Evolutionary conservation across 1,139 yeast genomes (phyloP), one percentile per base, ranked within the genome.

Genomic region (Kodamaea derodonti): DNA sequence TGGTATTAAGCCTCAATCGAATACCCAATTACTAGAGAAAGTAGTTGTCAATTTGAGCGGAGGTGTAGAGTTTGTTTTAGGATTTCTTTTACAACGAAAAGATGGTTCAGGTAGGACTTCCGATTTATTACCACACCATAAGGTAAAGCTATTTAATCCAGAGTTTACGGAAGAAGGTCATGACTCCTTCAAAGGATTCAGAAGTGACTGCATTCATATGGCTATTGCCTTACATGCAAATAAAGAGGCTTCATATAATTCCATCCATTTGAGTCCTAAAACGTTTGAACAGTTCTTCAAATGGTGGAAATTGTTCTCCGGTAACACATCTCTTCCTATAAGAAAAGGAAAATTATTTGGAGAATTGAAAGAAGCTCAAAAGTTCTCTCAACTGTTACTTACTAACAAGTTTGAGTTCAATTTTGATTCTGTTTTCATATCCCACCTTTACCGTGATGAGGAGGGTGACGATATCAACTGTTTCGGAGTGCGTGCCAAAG

Each of bases 121-220:
- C 17, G 62, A 75, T 1, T 78, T 79, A 41, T 68, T 58, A 22
- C 87, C 94, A 0, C 97, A 90, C 56, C 83, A 81, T 54, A 77
- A 81, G 3, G 70, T 88, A 7, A 60, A 73, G 17, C 58, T 87
- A 26, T 68, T 62, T 35, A 78, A 83, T 49, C 96, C 96, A 0
- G 65, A 75, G 4, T 76, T 51, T 49, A 75, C 84, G 3, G 48
- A 64, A 9, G 54, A 60, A 2, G 57, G 52, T 0, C 80, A 81
- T 47, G 97, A 92, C 55, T 85, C 96, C 0, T 90, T 81, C 50
- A 54, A 56, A 4, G 94, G 86, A 0, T 90, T 84, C 60, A 65
- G 97, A 52, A 80, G 94, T 36, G 79, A 84, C 34, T 84, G 74
- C 47, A 69, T 88, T 13, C 95, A 87, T 52, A 65, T 90, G 74